Percentiles rank a stretch among this genome's conserved stretches.
phyloP scores from a whole-genome alignment of 768 basidiomycete genomes.

The Clavaria fumosa region DNA sequence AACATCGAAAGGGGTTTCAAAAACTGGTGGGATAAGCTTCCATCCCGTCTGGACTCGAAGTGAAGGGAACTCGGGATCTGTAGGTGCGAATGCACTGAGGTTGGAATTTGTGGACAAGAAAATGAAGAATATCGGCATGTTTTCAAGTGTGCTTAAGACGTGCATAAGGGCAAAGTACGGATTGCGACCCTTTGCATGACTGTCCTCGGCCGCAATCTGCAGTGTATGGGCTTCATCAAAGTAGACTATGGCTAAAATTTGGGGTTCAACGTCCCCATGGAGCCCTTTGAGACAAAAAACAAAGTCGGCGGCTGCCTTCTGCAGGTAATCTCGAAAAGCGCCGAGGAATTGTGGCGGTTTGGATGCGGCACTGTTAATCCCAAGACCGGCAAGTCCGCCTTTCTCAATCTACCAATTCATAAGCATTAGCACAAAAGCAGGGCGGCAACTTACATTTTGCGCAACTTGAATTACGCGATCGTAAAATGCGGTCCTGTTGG shows the following conservation, averaged over 20 bases:
- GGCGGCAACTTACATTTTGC: not conserved
- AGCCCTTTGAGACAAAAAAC: constrained; percentile 1
- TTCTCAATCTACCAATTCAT: constrained; percentile 2
- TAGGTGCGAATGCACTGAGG: constrained; percentile 1
- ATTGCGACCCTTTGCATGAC: not conserved
- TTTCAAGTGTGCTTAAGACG: not conserved
- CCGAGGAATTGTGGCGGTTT: not conserved
- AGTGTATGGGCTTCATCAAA: constrained; percentile 5
- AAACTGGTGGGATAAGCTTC: constrained; percentile 3
- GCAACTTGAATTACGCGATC: constrained; percentile 3
- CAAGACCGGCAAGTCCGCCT: not conserved
- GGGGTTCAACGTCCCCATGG: not conserved
- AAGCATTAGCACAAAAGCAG: not conserved
- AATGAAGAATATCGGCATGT: constrained; percentile 4
- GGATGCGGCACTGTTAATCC: not conserved
- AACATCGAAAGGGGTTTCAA: constrained; percentile 1
- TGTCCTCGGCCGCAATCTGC: not conserved
- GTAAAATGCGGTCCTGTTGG: constrained; percentile 3
- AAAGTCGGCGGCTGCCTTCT: not conserved
- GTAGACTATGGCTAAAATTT: constrained; percentile 1
- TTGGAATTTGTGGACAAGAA: constrained; percentile 4
- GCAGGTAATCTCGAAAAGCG: not conserved
- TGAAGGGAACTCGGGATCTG: constrained; percentile 3
- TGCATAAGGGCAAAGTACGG: constrained; percentile 4
- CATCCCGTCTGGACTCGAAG: constrained; percentile 3